phyloP scores from a whole-genome alignment of 73 alveolate species.

The Tetrahymena malaccensis region DNA sequence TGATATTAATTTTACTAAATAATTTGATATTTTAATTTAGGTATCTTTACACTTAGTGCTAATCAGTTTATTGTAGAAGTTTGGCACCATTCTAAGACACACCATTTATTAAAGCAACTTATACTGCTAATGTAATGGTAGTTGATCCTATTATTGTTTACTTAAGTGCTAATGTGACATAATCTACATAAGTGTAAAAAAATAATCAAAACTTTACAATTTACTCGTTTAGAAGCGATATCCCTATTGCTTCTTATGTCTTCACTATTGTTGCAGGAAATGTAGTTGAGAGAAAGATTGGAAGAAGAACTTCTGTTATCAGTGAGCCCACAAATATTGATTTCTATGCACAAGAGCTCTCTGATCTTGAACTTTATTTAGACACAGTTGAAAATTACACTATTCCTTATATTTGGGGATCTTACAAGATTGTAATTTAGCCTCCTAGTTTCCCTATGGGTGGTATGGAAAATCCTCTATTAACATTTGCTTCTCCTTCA shows the following conservation, averaged over 20 bases:
- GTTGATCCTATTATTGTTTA: constrained; percentile 33
- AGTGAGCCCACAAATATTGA: constrained; percentile 58
- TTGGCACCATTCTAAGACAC: constrained; percentile 86
- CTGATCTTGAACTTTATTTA: constrained; percentile 50
- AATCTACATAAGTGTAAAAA: background rate
- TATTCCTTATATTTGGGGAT: constrained; percentile 70
- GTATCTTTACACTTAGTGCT: constrained; percentile 83
- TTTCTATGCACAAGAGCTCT: constrained; percentile 33
- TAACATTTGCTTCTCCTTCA: constrained; percentile 77
- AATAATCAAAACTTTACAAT: constrained; percentile 38
- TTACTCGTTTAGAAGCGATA: constrained; percentile 26
- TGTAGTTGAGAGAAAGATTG: constrained; percentile 32
- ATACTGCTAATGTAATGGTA: constrained; percentile 53
- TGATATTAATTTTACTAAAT: background rate
- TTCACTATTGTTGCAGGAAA: constrained; percentile 76
- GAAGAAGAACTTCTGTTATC: constrained; percentile 49
- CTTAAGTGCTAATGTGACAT: constrained; percentile 45
- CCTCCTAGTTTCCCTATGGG: constrained; percentile 89
- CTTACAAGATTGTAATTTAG: constrained; percentile 57
- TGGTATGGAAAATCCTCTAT: constrained; percentile 89
- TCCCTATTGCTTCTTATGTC: constrained; percentile 64
- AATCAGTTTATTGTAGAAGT: constrained; percentile 76
- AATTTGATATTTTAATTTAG: background rate
- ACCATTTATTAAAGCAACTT: constrained; percentile 74
- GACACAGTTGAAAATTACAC: constrained; percentile 47